Evolutionary conservation across 148 eudicot species (phyloP), one percentile per base, ranked within the genome.

Genomic region (Diospyros lotus): DNA sequence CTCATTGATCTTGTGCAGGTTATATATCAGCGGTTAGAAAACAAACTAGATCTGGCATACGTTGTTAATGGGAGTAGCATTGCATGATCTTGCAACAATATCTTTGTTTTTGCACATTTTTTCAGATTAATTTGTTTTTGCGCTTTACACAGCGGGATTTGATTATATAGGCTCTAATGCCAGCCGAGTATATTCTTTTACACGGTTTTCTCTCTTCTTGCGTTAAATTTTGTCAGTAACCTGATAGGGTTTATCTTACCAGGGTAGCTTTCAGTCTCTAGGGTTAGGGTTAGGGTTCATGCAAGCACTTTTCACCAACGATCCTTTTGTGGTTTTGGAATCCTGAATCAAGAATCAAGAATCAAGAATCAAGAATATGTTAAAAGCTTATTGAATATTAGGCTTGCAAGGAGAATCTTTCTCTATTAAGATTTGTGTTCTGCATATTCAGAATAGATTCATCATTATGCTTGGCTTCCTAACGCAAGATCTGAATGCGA

Each of bases 231-330:
- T 3, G 17, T 41, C 53, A 7, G 15, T 58, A 40, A 38, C 15
- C 45, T 46, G 45, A 46, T 18, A 5, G 14, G 38, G 58, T 45
- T 11, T 28, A n/a, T 60, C 52, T 3, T 72, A 6, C 5, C 40
- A 45, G 10, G 15, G 41, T 60, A 45, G 2, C 45, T 73, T 46
- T 15, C 28, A 28, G 28, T 28, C 28, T 28, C 28, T 28, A 28
- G 28, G 2, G 56, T 60, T 48, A 72, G 65, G 68, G 58, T 48
- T 73, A 73, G 66, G 74, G 75, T 72, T 58, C 56, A 68, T 59
- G 64, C 52, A 62, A 72, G 4, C 11, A 60, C n/a, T 62, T 48
- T 60, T 39, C 75, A 52, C 38, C 45, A 28, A 39, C 58, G 44
- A 11, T 52, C 48, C 48, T 2, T 7, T 71, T 9, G 54, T 72